These are phyloP conservation scores for Trichophyton equinum DNA, from an alignment of 2,329 filamentous ascomycete species.

Conservation along the genomic window DNA sequence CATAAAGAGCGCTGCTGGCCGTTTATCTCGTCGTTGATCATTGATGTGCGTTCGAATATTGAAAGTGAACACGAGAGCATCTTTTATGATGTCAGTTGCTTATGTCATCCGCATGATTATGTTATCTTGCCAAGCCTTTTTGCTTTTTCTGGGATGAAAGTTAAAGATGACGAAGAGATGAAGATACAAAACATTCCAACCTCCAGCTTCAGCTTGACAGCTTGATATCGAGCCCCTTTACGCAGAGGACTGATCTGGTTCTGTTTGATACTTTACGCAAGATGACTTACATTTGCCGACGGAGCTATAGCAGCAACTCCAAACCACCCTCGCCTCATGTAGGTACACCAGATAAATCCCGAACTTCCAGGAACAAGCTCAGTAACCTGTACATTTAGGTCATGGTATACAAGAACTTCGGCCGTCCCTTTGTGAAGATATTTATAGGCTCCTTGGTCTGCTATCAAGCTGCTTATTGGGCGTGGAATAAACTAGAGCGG, in stretches of 20 bases:
- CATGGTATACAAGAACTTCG: constrained; percentile 6
- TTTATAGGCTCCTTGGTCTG: background rate
- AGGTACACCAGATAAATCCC: constrained; percentile 19
- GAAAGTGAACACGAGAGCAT: constrained; percentile 1
- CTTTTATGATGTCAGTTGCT: background rate
- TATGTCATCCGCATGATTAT: background rate
- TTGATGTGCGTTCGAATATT: background rate
- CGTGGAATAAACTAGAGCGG: constrained; percentile 5
- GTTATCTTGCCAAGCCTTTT: background rate
- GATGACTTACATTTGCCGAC: background rate
- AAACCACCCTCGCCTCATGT: constrained; percentile 15
- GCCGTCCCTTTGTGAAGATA: constrained; percentile 4
- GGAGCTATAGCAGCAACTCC: constrained; percentile 17
- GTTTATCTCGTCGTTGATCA: background rate
- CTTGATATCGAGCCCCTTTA: no score
- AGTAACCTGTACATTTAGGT: constrained; percentile 35
- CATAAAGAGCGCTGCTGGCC: background rate
- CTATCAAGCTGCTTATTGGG: constrained; percentile 5
- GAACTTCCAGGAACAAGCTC: constrained; percentile 25
- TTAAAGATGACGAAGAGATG: background rate
- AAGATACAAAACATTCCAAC: background rate
- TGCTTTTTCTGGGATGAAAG: background rate
- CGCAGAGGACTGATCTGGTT: background rate
- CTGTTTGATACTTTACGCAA: background rate
- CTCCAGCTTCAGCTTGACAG: background rate